Evolutionary conservation across 768 basidiomycete genomes (phyloP).

Genomic region (Mycena sanguinolenta): DNA sequence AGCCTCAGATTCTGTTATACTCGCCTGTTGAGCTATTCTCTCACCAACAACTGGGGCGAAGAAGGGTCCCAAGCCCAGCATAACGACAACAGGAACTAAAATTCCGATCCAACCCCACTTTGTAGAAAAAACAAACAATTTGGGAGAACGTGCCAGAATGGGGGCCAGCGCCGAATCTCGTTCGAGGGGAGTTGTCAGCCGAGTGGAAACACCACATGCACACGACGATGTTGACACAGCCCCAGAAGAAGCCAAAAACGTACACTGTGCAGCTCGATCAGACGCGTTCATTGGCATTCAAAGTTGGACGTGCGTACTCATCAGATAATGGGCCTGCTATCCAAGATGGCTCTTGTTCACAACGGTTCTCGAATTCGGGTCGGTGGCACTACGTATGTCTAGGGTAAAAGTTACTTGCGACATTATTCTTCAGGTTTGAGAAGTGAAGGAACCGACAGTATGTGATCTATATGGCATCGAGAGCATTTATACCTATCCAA

Average conservation of each 20-base stretch:
- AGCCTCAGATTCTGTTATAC: neutral
- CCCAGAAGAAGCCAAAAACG: slow-evolving; percentile 19
- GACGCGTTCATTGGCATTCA: too few species aligned
- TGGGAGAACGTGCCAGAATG: neutral
- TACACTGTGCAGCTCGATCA: slow-evolving; percentile 11
- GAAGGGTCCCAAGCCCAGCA: slow-evolving; percentile 27
- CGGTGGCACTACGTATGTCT: slow-evolving; percentile 8
- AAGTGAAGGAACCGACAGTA: slow-evolving; percentile 9
- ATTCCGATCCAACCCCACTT: neutral
- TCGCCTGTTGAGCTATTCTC: slow-evolving; percentile 1
- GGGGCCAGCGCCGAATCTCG: neutral
- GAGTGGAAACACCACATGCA: slow-evolving; percentile 12
- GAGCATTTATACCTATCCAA: slow-evolving; percentile 2
- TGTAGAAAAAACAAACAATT: neutral
- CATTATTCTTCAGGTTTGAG: neutral
- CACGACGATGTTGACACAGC: slow-evolving; percentile 23
- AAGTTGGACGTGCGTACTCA: slow-evolving; percentile 5
- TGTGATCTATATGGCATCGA: slow-evolving; percentile 8
- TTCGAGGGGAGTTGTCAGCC: neutral
- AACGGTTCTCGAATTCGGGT: slow-evolving; percentile 9
- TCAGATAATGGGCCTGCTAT: slow-evolving; percentile 14
- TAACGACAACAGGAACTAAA: slow-evolving; percentile 1
- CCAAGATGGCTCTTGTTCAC: slow-evolving; percentile 2
- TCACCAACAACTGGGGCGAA: slow-evolving; percentile 17
- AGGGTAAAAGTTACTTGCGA: neutral